Evolutionary conservation across 768 basidiomycete genomes (phyloP).

Genomic region (Coprinellus aureogranulatus): DNA sequence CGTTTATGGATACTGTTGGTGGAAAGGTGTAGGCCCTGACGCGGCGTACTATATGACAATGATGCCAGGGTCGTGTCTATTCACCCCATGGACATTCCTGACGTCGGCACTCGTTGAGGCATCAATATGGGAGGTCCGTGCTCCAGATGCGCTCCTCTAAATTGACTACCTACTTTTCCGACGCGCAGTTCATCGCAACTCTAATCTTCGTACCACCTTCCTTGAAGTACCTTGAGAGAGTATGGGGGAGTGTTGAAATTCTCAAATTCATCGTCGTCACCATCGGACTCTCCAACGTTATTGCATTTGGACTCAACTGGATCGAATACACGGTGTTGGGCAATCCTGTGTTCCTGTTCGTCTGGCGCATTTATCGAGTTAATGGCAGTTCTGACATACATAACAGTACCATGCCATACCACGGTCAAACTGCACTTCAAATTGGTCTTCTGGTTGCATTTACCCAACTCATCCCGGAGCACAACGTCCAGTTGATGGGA

Average conservation of each 20-base stretch:
- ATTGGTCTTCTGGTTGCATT: conserved; percentile 90
- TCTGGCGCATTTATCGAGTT: conserved; percentile 13
- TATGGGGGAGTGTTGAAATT: conserved; percentile 89
- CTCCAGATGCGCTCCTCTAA: background rate
- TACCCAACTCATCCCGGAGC: conserved; percentile 96
- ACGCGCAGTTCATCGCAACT: conserved; percentile 67
- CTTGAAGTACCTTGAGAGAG: conserved; percentile 85
- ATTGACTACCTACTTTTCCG: conserved; percentile 10
- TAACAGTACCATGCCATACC: conserved; percentile 80
- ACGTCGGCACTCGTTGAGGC: conserved; percentile 87
- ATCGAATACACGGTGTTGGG: conserved; percentile 73
- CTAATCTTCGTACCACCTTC: conserved; percentile 77
- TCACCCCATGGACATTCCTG: conserved; percentile 92
- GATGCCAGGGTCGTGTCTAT: conserved; percentile 76
- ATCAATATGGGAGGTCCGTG: conserved; percentile 75
- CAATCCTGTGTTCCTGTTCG: conserved; percentile 75
- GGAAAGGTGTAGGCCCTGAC: conserved; percentile 40
- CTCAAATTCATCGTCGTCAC: conserved; percentile 82
- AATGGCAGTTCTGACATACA: conserved; percentile 11
- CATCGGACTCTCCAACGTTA: conserved; percentile 80
- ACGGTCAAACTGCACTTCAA: conserved; percentile 90
- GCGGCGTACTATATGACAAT: conserved; percentile 70
- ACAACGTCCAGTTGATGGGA: conserved; percentile 92
- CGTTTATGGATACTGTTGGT: conserved; percentile 64
- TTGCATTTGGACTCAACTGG: conserved; percentile 87